Percentiles rank a stretch among this genome's conserved stretches.
These are phyloP conservation scores for Balakata baccata DNA, from an alignment of 345 rosid species.

Conservation along the genomic window DNA sequence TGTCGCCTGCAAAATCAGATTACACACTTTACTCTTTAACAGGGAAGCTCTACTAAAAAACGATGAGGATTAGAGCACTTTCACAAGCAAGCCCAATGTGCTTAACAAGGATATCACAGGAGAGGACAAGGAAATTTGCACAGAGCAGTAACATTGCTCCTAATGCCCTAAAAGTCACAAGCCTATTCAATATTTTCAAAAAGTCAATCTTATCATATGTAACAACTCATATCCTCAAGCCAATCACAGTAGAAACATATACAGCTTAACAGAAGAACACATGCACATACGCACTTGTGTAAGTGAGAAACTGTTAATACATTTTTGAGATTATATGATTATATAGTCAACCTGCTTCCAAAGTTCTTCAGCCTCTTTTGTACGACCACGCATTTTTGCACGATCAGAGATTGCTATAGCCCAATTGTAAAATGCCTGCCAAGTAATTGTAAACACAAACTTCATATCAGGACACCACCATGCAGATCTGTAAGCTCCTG, in stretches of 20 bases:
- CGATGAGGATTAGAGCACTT: neutral
- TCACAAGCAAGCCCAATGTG: neutral
- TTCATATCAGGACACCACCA: constrained; percentile 4
- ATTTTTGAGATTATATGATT: neutral
- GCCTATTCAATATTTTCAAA: neutral
- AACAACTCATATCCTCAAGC: neutral
- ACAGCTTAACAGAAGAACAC: neutral
- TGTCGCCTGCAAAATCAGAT: constrained; percentile 63
- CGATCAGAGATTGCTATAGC: constrained; percentile 99
- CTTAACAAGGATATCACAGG: neutral
- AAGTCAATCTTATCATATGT: neutral
- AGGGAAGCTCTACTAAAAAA: neutral
- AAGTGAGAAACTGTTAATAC: neutral
- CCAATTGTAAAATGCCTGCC: constrained; percentile 98
- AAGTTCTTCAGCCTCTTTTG: constrained; percentile 97
- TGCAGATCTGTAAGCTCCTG: neutral
- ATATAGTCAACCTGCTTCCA: constrained; percentile 73
- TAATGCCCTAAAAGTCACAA: neutral
- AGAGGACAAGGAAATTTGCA: neutral
- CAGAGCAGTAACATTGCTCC: neutral
- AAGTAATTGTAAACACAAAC: constrained; percentile 23
- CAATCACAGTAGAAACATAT: neutral
- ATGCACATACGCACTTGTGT: neutral
- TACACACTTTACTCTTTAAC: constrained; percentile 7
- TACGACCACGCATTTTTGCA: constrained; percentile 99